These are phyloP conservation scores for Barnettozyma hawaiiensis DNA, from an alignment of 1,139 yeast genomes.

Conservation along the genomic window DNA sequence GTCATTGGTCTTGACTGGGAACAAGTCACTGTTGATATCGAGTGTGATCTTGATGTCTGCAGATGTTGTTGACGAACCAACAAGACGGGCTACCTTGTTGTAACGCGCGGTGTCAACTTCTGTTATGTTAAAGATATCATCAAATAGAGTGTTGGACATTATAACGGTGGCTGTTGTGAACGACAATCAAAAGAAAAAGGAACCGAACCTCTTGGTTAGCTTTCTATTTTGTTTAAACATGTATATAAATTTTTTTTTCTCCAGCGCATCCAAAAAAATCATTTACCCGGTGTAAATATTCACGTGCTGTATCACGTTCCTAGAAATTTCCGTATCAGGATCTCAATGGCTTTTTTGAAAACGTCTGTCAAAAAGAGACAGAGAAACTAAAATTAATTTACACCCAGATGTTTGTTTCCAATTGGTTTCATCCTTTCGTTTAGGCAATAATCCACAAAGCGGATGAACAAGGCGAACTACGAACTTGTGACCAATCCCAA, in stretches of 20 bases:
- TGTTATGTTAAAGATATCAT: conserved; percentile 85
- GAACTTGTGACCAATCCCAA: conserved; percentile 19
- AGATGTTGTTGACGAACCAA: conserved; percentile 81
- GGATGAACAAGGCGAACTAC: conserved; percentile 9
- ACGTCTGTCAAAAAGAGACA: too few relatives aligned
- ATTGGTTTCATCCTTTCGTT: neutral
- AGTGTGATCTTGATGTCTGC: conserved; percentile 79
- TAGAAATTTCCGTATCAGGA: neutral
- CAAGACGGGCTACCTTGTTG: conserved; percentile 86
- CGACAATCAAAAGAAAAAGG: too few relatives aligned
- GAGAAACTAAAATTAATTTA: too few relatives aligned
- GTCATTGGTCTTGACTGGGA: conserved; percentile 76
- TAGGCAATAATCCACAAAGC: too few relatives aligned
- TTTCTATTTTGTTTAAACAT: too few relatives aligned
- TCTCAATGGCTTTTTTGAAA: neutral
- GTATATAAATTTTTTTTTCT: neutral
- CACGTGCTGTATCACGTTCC: neutral
- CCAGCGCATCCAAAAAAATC: neutral
- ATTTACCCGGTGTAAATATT: neutral
- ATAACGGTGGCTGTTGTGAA: neutral
- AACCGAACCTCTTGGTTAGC: too few relatives aligned
- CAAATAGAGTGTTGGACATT: conserved; percentile 84
- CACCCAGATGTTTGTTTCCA: neutral
- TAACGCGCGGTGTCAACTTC: conserved; percentile 86
- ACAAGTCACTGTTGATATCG: conserved; percentile 88